Conservation (phyloP, 306 rosid species). For the Quercus suber region DNA sequence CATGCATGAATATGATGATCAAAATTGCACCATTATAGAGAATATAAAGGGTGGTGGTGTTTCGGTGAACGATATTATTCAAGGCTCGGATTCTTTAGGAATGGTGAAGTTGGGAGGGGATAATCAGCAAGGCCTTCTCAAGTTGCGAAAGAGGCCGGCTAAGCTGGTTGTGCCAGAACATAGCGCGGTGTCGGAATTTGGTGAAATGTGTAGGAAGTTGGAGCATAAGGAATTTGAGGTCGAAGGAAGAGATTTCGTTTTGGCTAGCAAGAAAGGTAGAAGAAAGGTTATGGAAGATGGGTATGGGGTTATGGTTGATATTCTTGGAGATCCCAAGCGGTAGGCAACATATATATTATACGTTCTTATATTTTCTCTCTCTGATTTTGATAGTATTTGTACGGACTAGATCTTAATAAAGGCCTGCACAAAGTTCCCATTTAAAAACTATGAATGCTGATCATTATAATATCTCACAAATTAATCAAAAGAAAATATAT, state of each 20-base stretch:
- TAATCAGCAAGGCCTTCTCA: background rate
- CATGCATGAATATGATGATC: background rate
- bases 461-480: background rate
- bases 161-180: constrained; percentile 34
- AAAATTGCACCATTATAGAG: too few relatives aligned
- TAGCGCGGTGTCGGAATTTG: constrained; percentile 3
- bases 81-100: background rate
- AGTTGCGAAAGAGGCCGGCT: constrained; percentile 28
- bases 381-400: too few relatives aligned
- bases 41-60: background rate
- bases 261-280: constrained; percentile 43
- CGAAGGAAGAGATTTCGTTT: constrained; percentile 31
- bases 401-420: too few relatives aligned
- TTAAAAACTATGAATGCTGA: background rate
- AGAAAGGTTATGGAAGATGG: constrained; percentile 39
- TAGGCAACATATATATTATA: background rate
- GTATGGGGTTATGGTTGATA: constrained; percentile 25
- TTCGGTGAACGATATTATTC: background rate
- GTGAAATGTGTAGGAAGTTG: constrained; percentile 18
- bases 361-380: too few relatives aligned
- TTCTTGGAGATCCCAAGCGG: constrained; percentile 41
- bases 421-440: background rate
- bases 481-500: background rate
- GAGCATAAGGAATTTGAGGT: constrained; percentile 28
- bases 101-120: background rate